Base-by-base conservation (phyloP, 1,284 basidiomycete genomes). In the Sanguinoderma infundibulare region DNA sequence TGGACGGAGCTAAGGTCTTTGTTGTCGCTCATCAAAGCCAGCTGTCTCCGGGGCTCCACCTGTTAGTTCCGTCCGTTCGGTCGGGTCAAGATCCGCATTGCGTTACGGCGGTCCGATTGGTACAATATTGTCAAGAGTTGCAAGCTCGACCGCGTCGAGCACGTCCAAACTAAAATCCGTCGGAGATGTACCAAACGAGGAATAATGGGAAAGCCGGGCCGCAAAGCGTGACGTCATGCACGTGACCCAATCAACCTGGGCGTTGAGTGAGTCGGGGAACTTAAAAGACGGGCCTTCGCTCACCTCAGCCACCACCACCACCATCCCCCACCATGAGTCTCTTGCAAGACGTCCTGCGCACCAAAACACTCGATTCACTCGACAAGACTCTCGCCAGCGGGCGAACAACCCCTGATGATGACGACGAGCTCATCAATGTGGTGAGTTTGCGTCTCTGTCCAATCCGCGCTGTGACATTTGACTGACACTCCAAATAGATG, bases 341-440 rank as follows among this genome's bases (percentile, higher is more conserved):
- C 46, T 78, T 91, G 10, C 90, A 92, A 72, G 90, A 83, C 73
- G 85, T 92, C 47, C 80, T 93, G 63, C 82, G 84, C 67, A 87
- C 85, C 2, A 79, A 84, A 52, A 81, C 81, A 5, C 76, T 82
- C 55, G 84, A 86, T 59, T 75, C 77, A 15, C 68, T 77, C 55
- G 82, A 83, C 65, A 78, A 75, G 61, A 75, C 77, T 58, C 77
- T 82, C 46, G 77, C 55, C 61, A 68, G 57, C 40, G 65, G 61
- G 12, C 65, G 66, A 14, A 67, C 51, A 15, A 70, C 74, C 53
- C 65, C 75, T 63, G 87, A 93, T 66, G 90, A 92, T 20, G 83
- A 92, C 65, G 87, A 93, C 66, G 91, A 92, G 71, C 79, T 90
- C 61, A 84, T 93, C 67, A 87, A 85, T 69, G 91, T 93, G 49